Conservation (phyloP, 805 yeast genomes). For the Isabelozyma heimii region DNA sequence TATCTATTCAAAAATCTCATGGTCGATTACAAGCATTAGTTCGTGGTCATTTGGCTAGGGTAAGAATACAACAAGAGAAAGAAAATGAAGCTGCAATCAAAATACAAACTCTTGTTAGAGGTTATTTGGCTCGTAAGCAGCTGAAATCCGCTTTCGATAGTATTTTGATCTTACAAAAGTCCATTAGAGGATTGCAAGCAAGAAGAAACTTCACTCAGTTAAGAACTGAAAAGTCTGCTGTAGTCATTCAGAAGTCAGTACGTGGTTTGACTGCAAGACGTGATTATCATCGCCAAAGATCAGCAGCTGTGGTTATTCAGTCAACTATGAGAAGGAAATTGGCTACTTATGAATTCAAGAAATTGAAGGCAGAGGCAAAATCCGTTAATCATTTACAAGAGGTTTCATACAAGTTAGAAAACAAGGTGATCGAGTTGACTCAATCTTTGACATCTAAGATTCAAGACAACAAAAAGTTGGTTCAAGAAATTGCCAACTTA, state of each 20-base stretch:
- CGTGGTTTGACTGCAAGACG: conserved; percentile 68
- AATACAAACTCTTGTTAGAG: conserved; percentile 70
- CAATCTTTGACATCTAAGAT: conserved; percentile 77
- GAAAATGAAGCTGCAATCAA: conserved; percentile 61
- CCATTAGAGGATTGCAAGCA: conserved; percentile 49
- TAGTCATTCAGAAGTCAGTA: conserved; percentile 66
- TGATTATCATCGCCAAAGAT: conserved; percentile 42
- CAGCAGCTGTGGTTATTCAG: conserved; percentile 70
- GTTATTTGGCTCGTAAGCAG: conserved; percentile 44
- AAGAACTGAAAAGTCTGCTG: conserved; percentile 62
- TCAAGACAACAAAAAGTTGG: conserved; percentile 75
- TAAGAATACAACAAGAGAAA: conserved; percentile 49
- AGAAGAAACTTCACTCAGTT: conserved; percentile 51
- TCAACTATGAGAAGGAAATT: conserved; percentile 70
- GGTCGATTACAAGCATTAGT: conserved; percentile 54
- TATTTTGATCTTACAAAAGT: conserved; percentile 43
- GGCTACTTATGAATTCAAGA: conserved; percentile 64
- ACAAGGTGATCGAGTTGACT: conserved; percentile 95
- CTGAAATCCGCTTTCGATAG: conserved; percentile 32
- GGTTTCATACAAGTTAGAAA: conserved; percentile 89
- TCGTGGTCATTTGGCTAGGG: conserved; percentile 64
- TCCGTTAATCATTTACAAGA: conserved; percentile 88
- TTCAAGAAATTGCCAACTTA: conserved; percentile 53
- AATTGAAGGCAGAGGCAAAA: conserved; percentile 81
- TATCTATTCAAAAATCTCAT: conserved; percentile 53